Evolutionary conservation across 495 filamentous ascomycete species (phyloP), one percentile per base, ranked within the genome.

Genomic region (Penicillium angulare): DNA sequence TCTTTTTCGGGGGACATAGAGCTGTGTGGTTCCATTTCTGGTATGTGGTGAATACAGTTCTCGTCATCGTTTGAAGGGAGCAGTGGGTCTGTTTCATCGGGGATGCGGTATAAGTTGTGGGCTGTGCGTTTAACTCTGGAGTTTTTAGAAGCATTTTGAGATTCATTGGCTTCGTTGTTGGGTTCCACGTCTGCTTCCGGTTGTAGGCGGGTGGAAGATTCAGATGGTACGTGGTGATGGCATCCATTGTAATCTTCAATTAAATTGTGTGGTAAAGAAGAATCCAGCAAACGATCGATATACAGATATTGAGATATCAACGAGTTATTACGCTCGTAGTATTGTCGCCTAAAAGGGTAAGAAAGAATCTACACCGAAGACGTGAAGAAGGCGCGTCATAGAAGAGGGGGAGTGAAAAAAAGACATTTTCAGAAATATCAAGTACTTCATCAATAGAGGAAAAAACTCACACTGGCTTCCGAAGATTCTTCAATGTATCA

Each of bases 221-320:
- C 36, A n/a, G 23, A 5, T 21, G 47, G 17, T 8, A 17, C 10
- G 13, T 46, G 41, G 26, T 35, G 34, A 17, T 60, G 51, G 21
- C 53, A 49, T 7, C 39, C 58, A 7, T 57, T 47, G 67, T 97
- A 97, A 58, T 95, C 92, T 57, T 93, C 88, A 43, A 97, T 82
- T 13, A 97, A 73, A 59, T 87, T 82, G 52, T 90, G 89, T 0
- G 91, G 90, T 5, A 95, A 73, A 6, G 90, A 91, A 10, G 89
- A 95, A 66, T 95, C 90, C 27, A 97, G 79, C 16, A 97, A 71
- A n/a, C 86, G 80, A 66, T 97, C 91, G 55, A 96, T 95, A 60
- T 92, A 96, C 40, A 89, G 77, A 64, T 96, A 97, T 56, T 90
- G 87, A 49, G 90, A 86, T 43, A 97, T 81, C 8, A 97, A 69